Evolutionary conservation across 192 early-diverging fungal species (phyloP), one percentile per base, ranked within the genome.

Genomic region (Linderina pennispora): DNA sequence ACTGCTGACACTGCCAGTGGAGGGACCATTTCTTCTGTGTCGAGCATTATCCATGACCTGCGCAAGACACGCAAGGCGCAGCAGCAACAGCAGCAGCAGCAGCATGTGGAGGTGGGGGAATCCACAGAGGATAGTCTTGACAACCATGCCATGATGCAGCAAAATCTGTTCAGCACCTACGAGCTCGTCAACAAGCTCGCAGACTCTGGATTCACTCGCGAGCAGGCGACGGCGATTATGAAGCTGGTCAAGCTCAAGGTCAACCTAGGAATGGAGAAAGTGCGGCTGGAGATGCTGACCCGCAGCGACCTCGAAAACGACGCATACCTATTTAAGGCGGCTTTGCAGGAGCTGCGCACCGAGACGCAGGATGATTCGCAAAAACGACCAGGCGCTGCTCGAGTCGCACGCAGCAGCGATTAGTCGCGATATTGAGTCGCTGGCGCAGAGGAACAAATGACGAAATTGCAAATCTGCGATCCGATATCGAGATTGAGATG

Each of bases 401-500:
- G 82, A 87, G 40, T 80, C 85, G 17, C 86, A 90, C 38, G 61
- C 82, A 0, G 81, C 89, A 0, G 58, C 61, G 1, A 87, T 92
- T 21, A 75, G 80, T 43, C 75, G 91, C 36, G 89, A 90, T 41
- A 78, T 92, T 16, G 89, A 92, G 43, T 77, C 80, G 0, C 45
- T 92, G 47, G 77, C 75, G 26, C 86, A 87, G 36, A 77, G 77
- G n/a, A 25, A 65, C 88, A 24, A 72, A 80, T n/a, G 93, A 97
- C 36, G 78, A 86, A 34, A 75, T 89, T 16, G 77, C 80, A 4
- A 79, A 78, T 22, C 58, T 94, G 62, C 88, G 88, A 49, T 77
- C 82, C 11, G 89, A 92, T n/a, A 83, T 97, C 34, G 74, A 83
- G 17, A 82, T 97, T 46, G 93, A 97, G 53, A 65, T 97, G 62